These are phyloP conservation scores for Chrysoporthe deuterocubensis DNA, from an alignment of 2,329 filamentous ascomycete genomes.

Conservation along the genomic window DNA sequence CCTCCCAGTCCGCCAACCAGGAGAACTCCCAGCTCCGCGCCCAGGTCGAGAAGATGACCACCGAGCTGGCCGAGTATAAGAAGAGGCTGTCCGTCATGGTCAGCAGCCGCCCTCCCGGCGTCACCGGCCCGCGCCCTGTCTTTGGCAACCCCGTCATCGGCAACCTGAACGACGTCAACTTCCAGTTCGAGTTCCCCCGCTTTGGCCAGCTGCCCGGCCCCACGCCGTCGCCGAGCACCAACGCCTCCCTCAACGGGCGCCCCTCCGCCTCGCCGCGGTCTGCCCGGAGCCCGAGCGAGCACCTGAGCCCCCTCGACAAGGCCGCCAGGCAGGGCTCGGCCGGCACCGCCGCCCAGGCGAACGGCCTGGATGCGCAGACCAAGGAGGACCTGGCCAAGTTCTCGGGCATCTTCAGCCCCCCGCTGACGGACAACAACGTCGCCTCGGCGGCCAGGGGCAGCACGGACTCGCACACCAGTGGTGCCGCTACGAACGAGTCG, in stretches of 20 bases:
- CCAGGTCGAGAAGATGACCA: constrained; percentile 86
- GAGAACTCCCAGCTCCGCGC: constrained; percentile 84
- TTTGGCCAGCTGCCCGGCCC: constrained; percentile 75
- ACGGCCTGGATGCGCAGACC: constrained; percentile 40
- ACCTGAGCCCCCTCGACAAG: constrained; percentile 40
- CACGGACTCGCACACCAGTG: constrained; percentile 56
- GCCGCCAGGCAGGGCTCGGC: constrained; percentile 35
- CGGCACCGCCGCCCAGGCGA: constrained; percentile 38
- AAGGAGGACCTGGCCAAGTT: constrained; percentile 60
- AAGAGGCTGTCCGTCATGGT: constrained; percentile 73
- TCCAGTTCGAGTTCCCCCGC: constrained; percentile 94
- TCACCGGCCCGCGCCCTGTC: constrained; percentile 45
- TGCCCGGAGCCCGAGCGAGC: constrained; percentile 37
- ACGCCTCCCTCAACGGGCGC: constrained; percentile 26
- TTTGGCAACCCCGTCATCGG: constrained; percentile 55
- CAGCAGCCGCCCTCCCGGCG: constrained; percentile 35
- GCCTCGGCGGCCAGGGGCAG: constrained; percentile 53
- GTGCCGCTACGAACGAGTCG: constrained; percentile 59
- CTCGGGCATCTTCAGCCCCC: constrained; percentile 63
- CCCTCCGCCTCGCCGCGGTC: constrained; percentile 28
- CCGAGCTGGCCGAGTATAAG: constrained; percentile 87
- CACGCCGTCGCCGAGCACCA: constrained; percentile 36
- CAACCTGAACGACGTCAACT: constrained; percentile 75
- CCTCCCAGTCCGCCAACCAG: constrained; percentile 78
- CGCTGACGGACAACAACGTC: constrained; percentile 47